A percentile compares a stretch with the other conserved stretches of the same genome.
These are phyloP conservation scores for Teratosphaeria gauchensis DNA, from an alignment of 2,329 filamentous ascomycete species.

Conservation along the genomic window DNA sequence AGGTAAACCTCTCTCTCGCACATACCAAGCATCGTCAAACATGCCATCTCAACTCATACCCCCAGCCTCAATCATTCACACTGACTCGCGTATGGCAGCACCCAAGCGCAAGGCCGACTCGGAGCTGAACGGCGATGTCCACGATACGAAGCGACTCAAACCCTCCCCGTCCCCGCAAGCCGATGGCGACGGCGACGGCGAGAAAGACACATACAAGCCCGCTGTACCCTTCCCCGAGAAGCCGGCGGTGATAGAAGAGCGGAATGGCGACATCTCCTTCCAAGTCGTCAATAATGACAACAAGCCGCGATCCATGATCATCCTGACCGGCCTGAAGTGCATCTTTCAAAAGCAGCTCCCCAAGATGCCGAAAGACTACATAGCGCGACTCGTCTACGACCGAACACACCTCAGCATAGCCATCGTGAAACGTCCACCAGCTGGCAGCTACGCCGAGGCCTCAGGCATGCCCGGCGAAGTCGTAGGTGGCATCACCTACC, in stretches of 20 bases:
- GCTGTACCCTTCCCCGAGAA: constrained; percentile 82
- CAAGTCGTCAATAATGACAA: constrained; percentile 97
- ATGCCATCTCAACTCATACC: background rate
- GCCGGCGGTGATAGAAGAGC: constrained; percentile 88
- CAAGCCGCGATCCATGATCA: constrained; percentile 77
- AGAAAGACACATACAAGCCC: constrained; percentile 24
- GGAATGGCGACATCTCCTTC: constrained; percentile 90
- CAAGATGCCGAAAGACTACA: constrained; percentile 99
- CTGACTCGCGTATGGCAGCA: background rate
- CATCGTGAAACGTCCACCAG: constrained; percentile 86
- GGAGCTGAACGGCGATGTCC: constrained; percentile 40
- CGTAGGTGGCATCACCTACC: constrained; percentile 82
- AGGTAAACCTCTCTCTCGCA: background rate
- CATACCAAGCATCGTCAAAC: background rate
- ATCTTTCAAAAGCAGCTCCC: constrained; percentile 98
- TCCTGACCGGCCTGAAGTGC: constrained; percentile 89
- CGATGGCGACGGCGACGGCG: background rate
- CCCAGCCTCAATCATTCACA: background rate
- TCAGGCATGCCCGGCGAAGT: constrained; percentile 25
- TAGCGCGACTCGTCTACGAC: constrained; percentile 93
- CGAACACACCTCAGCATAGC: constrained; percentile 92
- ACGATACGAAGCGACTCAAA: constrained; percentile 57
- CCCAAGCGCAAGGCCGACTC: constrained; percentile 67
- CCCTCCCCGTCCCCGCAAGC: constrained; percentile 29
- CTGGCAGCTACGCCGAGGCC: constrained; percentile 19